Base-by-base conservation (phyloP, 371 early-diverging fungal genomes). In the Mortierella sp. region DNA sequence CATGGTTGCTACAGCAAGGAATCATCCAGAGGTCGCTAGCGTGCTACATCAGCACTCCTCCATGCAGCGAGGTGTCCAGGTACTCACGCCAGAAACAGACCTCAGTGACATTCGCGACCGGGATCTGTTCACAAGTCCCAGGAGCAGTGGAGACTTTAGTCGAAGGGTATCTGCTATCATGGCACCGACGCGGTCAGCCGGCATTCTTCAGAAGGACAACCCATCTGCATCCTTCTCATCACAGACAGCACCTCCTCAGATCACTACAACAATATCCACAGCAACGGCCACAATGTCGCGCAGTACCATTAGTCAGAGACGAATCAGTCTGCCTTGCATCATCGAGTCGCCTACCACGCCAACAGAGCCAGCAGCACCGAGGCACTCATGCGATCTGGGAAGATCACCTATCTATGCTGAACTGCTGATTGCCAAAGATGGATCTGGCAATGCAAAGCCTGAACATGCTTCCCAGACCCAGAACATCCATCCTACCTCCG, bases 1-100 rank as follows among this genome's bases (percentile, higher is more conserved):
- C 28, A 80, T 83, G 53, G 80, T 88, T 17, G 90, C 90, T n/a
- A 64, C 71, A 41, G 85, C 89, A 26, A 85, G 86, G 56, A 80
- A 83, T 52, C 84, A 90, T 58, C 64, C 73, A 17, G 89, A 87
- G 39, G 83, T 87, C 23, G 81, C 84, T 7, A 72, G 78, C 44
- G 26, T 86, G 19, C 63, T 88, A 19, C 71, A 64, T 48, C 49
- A 49, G 26, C 78, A 76, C 34, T 17, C 65, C 0, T 60, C 53
- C 11, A 76, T 76, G 78, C 78, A 69, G 27, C 52, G 78, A 17
- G 78, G 78, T 4, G 30, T 70, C 15, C 70, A 69, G 24, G 58
- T 28, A 1, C 59, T 56, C 49, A 49, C 60, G 6, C 78, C 78
- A 6, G 70, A 64, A 6, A n/a, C 28, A 0, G 64, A 59, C 6